Percentiles rank a stretch among this genome's conserved stretches.
phyloP scores from a whole-genome alignment of 331 rosid genomes.

The Prunus yedoensis region DNA sequence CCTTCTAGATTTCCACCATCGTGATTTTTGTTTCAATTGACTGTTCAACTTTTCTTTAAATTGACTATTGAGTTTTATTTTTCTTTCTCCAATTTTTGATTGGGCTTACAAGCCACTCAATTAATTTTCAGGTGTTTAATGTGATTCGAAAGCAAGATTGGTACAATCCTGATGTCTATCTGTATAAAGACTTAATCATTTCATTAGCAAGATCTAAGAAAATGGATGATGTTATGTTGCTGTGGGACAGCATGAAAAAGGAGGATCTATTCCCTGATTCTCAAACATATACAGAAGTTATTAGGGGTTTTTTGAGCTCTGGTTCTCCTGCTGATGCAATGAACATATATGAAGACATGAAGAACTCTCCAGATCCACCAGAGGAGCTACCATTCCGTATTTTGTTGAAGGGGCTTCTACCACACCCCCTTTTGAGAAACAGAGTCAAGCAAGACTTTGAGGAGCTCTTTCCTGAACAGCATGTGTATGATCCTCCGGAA shows the following conservation, averaged over 20 bases:
- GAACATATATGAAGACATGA: constrained; percentile 90
- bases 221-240: constrained; percentile 74
- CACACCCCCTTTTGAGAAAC: constrained; percentile 91
- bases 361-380: constrained; percentile 93
- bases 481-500: constrained; percentile 80
- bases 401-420: constrained; percentile 87
- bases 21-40: not conserved
- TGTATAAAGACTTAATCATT: constrained; percentile 82
- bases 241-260: constrained; percentile 82
- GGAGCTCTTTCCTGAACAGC: constrained; percentile 87
- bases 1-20: not conserved
- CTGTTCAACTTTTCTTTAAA: too few species aligned
- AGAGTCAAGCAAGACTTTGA: constrained; percentile 93
- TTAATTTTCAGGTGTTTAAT: constrained; percentile 56
- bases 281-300: constrained; percentile 82
- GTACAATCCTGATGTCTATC: constrained; percentile 69
- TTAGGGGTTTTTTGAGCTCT: constrained; percentile 76
- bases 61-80: not conserved
- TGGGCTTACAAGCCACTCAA: constrained; percentile 31
- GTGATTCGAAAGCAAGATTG: constrained; percentile 83
- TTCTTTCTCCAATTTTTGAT: constrained; percentile 2
- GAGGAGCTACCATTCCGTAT: constrained; percentile 90
- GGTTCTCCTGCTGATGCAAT: constrained; percentile 96
- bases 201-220: constrained; percentile 67
- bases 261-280: constrained; percentile 75